Percentiles rank a stretch among this genome's conserved stretches.
phyloP scores from a whole-genome alignment of 2,329 filamentous ascomycete species.

The Diaporthe ilicicola region DNA sequence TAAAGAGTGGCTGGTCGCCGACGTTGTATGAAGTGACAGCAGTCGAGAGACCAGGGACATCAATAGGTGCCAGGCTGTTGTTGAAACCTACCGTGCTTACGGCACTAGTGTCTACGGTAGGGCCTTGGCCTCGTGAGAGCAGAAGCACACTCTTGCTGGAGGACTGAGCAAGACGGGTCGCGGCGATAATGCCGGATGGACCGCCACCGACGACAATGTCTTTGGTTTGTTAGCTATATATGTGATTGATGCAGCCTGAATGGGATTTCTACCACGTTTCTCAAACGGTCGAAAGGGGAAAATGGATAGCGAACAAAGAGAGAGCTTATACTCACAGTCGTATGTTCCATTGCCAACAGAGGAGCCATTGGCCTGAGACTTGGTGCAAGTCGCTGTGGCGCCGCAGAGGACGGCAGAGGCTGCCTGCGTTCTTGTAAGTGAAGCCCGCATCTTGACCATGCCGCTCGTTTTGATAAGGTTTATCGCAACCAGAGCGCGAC shows the following conservation, averaged over 20 bases:
- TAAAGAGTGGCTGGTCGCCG: slow-evolving; percentile 31
- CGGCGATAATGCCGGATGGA: slow-evolving; percentile 5
- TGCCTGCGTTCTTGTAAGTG: not conserved
- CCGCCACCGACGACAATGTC: slow-evolving; percentile 1
- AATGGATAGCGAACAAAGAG: not conserved
- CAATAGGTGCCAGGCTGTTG: not conserved
- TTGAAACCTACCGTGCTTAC: not conserved
- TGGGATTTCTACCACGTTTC: fast-evolving
- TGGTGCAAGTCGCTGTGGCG: not conserved
- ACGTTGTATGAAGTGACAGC: slow-evolving; percentile 31
- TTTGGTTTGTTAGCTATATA: not conserved
- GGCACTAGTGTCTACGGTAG: not conserved
- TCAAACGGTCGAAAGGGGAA: not conserved
- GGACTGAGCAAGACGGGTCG: slow-evolving; percentile 3
- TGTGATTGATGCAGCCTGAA: too few species aligned
- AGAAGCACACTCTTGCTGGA: slow-evolving; percentile 18
- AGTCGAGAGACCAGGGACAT: slow-evolving; percentile 6
- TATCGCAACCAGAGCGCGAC: not conserved
- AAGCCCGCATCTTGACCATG: not conserved
- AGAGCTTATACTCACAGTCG: not conserved
- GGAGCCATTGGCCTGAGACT: not conserved
- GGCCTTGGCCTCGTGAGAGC: not conserved
- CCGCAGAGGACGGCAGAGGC: not conserved
- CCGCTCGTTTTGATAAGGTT: too few species aligned
- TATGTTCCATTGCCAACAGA: slow-evolving; percentile 5